Evolutionary conservation across 169 alveolate genomes (phyloP), one percentile per base, ranked within the genome.

Genomic region (Babesia ovis): DNA sequence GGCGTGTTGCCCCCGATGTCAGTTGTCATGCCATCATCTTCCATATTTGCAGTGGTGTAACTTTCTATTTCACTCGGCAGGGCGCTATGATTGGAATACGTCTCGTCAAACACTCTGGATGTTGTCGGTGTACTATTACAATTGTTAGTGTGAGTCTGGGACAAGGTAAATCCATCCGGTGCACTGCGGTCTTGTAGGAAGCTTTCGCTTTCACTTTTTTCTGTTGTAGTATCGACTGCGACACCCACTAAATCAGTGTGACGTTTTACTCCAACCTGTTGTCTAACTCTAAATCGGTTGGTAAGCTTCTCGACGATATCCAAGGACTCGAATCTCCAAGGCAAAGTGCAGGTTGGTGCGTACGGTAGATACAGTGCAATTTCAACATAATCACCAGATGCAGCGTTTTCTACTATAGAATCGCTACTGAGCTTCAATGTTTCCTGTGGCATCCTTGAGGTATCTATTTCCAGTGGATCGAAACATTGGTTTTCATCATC

Each of bases 311-410:
- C 79, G 1, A n/a, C 0, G 4, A 50, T 2, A n/a, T 46, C 61
- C 9, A 67, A 23, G 20, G 70, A 41, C 77, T 68, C 87, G 45
- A 79, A 69, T 32, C 59, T 23, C 87, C 83, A 68, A 8, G 87
- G 87, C 29, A 79, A 12, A n/a, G 23, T 68, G 22, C 51, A 32
- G 29, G 75, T 58, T 1, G 89, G 89, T 18, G 67, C 85, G 35
- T 81, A 81, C 20, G 89, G 89, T 39, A 81, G 57, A n/a, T 81
- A 81, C 35, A 81, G 29, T 35, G 89, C 84, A n/a, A 81, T 66
- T n/a, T 81, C 89, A 1, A 81, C 81, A 46, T 62, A 72, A 1
- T 46, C 70, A 2, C 68, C 82, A 16, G 46, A 50, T 29, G 48
- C 35, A 0, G 77, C 34, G 34, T 79, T 79, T n/a, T 41, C 23